These are phyloP conservation scores for Paecilomyces variotii DNA, from an alignment of 2,329 filamentous ascomycete species.

Conservation along the genomic window DNA sequence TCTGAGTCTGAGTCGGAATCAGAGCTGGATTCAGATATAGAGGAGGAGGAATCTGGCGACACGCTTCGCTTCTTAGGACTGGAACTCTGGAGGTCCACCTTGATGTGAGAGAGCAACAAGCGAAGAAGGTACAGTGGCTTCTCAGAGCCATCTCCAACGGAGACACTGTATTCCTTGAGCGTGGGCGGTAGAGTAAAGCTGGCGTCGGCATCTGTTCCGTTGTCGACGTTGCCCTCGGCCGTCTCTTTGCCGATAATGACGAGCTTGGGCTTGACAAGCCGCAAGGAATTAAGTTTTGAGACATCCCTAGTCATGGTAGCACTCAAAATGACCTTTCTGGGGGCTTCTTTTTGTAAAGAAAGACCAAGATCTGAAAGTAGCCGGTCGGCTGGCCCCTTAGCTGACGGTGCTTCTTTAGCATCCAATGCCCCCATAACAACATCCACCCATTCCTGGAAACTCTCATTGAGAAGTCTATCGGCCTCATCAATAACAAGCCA, in stretches of 20 bases:
- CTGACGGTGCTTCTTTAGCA: slow-evolving; percentile 43
- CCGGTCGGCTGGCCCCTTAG: slow-evolving; percentile 35
- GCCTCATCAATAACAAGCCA: slow-evolving; percentile 94
- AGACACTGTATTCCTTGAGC: slow-evolving; percentile 58
- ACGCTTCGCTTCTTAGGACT: neutral
- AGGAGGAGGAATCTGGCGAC: slow-evolving; percentile 3
- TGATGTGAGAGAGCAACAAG: slow-evolving; percentile 48
- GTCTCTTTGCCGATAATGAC: slow-evolving; percentile 59
- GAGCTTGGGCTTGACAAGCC: slow-evolving; percentile 64
- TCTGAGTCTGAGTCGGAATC: slow-evolving; percentile 4
- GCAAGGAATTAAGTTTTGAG: slow-evolving; percentile 66
- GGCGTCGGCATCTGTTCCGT: slow-evolving; percentile 15
- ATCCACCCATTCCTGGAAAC: slow-evolving; percentile 84
- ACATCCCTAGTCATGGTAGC: slow-evolving; percentile 88
- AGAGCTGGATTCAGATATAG: slow-evolving; percentile 4
- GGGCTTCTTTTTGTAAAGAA: slow-evolving; percentile 31
- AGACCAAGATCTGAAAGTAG: slow-evolving; percentile 28
- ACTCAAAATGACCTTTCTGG: slow-evolving; percentile 79
- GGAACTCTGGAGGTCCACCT: slow-evolving; percentile 11
- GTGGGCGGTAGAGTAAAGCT: slow-evolving; percentile 54
- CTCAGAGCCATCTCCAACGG: slow-evolving; percentile 59
- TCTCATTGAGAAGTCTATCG: slow-evolving; percentile 82
- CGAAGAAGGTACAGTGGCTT: slow-evolving; percentile 83
- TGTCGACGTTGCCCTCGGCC: slow-evolving; percentile 11
- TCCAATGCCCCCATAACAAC: slow-evolving; percentile 56